Percentiles rank a stretch among this genome's conserved stretches.
phyloP scores from a whole-genome alignment of 2,329 filamentous ascomycete genomes.

The Thielaviopsis populi region DNA sequence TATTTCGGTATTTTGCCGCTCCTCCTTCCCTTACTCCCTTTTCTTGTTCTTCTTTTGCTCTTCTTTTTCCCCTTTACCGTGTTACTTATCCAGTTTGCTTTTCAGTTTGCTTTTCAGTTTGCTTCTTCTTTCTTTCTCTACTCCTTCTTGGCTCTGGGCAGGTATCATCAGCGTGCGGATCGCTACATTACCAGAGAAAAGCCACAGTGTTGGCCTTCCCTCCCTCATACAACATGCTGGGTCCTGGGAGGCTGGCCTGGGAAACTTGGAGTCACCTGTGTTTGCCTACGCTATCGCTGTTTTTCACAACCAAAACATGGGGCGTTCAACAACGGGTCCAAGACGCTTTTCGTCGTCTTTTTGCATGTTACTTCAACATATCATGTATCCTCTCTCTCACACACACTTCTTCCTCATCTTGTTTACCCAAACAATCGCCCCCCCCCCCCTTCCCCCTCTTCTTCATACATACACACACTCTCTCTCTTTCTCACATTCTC shows the following conservation, averaged over 20 bases:
- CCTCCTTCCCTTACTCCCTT: not conserved
- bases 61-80: too few species aligned
- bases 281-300: conserved; percentile 53
- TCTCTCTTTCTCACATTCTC: not conserved
- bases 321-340: conserved; percentile 65
- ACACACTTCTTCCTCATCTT: conserved; percentile 19
- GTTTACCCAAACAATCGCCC: conserved; percentile 17
- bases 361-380: conserved; percentile 16
- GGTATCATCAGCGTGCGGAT: conserved; percentile 15
- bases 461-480: not conserved
- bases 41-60: not conserved
- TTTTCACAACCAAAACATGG: conserved; percentile 77
- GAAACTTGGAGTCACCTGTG: conserved; percentile 47
- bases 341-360: conserved; percentile 44
- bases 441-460: not conserved
- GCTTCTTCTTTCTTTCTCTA: conserved; percentile 8
- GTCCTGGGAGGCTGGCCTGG: conserved; percentile 27
- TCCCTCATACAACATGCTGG: conserved; percentile 55
- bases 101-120: not conserved
- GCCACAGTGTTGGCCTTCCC: conserved; percentile 20
- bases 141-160: conserved; percentile 17
- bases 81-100: too few species aligned
- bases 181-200: conserved; percentile 18
- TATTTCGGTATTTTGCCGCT: not conserved
- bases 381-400: conserved; percentile 23